Base-by-base conservation (phyloP, 176 grass and related monocot species). In the Calamus simplicifolius region DNA sequence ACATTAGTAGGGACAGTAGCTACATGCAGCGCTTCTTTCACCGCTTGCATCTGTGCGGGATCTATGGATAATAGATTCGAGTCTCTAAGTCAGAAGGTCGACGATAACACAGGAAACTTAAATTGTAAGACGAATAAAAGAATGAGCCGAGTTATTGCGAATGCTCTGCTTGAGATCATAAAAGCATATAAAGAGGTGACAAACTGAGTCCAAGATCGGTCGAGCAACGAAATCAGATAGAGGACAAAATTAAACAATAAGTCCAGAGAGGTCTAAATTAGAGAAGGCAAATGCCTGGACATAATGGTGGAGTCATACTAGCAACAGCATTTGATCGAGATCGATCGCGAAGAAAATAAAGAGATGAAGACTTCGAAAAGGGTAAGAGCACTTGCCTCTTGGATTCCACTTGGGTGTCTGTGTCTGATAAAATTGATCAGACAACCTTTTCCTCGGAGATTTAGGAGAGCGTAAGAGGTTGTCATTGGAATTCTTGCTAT, bases 401-500 rank as follows among this genome's bases (percentile, higher is more conserved):
- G 75, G 80, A 35, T 96, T 85, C 87, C 87, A 96, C 57, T 68
- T 90, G 21, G 53, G 48, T 51, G 68, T 82, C 57, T 81, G 62
- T 48, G 68, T 82, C 57, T 81, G 62, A 2, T 54, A 66, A 25
- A 84, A 38, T 21, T 90, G 73, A 4, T 76, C 69, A 4, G 84
- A 96, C 5, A 96, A 67, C 6, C 83, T 77, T 77, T 90, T 96
- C 71, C 92, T 81, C 1, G 92, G 81, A 57, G 92, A 96, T 57
- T 76, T 90, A 0, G 87, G 80, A 8, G 86, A 95, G 51, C 69
- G 70, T 5, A 87, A 80, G 15, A 83, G 56, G 8, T 31, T 31
- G 29, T 5, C 29, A 31, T 31, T 31, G 5, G 29, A 31, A 31
- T 6, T 31, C 5, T 31, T 31, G 29, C 0, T 6, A 31, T 31